phyloP scores from a whole-genome alignment of 2,329 filamentous ascomycete species.

The Hypoxylon sp. region DNA sequence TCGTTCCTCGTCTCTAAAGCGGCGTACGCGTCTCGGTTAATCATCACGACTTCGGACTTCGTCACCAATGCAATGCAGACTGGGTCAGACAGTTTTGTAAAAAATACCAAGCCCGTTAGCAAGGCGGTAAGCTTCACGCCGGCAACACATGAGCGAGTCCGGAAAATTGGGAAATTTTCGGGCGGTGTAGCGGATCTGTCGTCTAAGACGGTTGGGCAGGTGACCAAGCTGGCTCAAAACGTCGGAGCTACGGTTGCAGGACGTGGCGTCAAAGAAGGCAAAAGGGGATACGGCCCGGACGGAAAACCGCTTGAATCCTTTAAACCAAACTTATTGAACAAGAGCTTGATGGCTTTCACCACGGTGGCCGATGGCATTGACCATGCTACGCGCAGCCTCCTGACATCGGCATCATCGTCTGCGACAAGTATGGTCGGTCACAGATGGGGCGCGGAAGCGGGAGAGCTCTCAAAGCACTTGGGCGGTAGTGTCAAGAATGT shows the following conservation, averaged over 20 bases:
- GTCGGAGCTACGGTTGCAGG: conserved; percentile 80
- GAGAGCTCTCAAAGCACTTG: conserved; percentile 78
- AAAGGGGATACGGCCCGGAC: conserved; percentile 75
- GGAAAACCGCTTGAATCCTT: conserved; percentile 74
- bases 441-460: conserved; percentile 87
- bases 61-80: conserved; percentile 81
- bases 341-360: conserved; percentile 94
- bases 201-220: conserved; percentile 86
- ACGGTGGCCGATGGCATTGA: conserved; percentile 95
- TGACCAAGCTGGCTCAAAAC: conserved; percentile 88
- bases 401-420: conserved; percentile 80
- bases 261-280: conserved; percentile 66
- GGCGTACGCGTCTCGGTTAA: conserved; percentile 86
- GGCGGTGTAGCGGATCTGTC: conserved; percentile 81
- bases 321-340: conserved; percentile 94
- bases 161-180: conserved; percentile 91
- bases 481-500: conserved; percentile 95
- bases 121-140: conserved; percentile 91
- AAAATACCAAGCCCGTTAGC: conserved; percentile 79
- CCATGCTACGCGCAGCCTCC: conserved; percentile 81
- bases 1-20: conserved; percentile 89
- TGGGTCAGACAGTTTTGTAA: conserved; percentile 83
- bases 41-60: conserved; percentile 87
- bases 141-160: conserved; percentile 83
- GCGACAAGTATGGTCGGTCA: conserved; percentile 90